Base-by-base conservation (phyloP, 495 filamentous ascomycete species). In the Barbatosphaeria neglecta region DNA sequence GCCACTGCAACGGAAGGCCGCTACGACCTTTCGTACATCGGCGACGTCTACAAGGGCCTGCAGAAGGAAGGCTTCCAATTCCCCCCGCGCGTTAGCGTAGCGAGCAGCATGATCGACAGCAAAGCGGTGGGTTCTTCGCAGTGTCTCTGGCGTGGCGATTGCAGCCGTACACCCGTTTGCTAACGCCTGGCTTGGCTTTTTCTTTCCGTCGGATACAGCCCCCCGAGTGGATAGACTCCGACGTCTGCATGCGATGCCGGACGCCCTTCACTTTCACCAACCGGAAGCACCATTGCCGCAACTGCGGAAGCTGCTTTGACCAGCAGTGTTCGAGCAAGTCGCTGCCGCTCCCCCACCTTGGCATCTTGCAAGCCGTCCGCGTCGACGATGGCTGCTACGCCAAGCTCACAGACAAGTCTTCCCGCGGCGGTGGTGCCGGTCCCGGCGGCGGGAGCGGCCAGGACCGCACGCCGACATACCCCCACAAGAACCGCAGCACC, bases 241-340 rank as follows among this genome's bases (percentile, higher is more conserved):
- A 98, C 55, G 92, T 98, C 20, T 98, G 92, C 58, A 96, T 98
- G 92, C 81, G 92, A 61, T 98, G 92, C 56, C 80, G 92, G 48
- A 95, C 90, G 19, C 62, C 88, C 6, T 98, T 98, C 57, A 95
- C 86, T 27, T 97, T 97, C 58, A 97, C 88, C 48, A 98, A 98
- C 61, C 80, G 92, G 56, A 98, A 96, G 55, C 92, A 98, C 56
- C 92, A 98, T 62, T 98, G 92, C 55, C 80, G 92, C 38, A 98
- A 98, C 58, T 98, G 92, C 56, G 92, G 92, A 19, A 95, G 90
- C 60, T 92, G 94, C 45, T 98, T 97, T 60, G 90, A 93, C 57
- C 85, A 86, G 45, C 78, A 89, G 54, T 98, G 92, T 55, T 95
- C 89, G 16, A 82, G 81, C 68, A 97, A 97, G 65, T 78, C 76